These are phyloP conservation scores for Chamaecrista fasciculata DNA, from an alignment of 306 rosid species.

Conservation along the genomic window DNA sequence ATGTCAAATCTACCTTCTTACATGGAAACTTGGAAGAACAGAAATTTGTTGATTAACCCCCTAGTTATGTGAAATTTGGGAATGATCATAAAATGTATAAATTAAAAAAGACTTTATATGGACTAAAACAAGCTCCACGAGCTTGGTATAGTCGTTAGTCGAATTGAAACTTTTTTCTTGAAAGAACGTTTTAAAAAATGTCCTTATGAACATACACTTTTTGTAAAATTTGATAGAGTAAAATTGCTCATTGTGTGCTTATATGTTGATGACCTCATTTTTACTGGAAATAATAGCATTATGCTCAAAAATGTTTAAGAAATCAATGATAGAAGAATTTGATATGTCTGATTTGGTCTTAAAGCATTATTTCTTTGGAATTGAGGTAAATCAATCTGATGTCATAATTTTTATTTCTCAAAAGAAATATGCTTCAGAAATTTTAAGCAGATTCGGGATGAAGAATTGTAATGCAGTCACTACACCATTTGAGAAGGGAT, in stretches of 20 bases:
- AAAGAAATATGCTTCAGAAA: background rate
- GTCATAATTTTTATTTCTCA: background rate
- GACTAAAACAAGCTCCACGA: too few relatives aligned
- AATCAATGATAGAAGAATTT: background rate
- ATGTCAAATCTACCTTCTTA: too few relatives aligned
- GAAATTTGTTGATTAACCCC: too few relatives aligned
- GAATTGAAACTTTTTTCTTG: too few relatives aligned
- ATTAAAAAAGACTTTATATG: too few relatives aligned
- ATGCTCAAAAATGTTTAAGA: background rate
- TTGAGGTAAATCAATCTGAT: background rate
- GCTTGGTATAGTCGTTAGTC: too few relatives aligned
- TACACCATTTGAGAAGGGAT: background rate
- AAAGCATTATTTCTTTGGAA: background rate
- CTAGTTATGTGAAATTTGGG: too few relatives aligned
- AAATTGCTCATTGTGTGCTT: background rate
- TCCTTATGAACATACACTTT: too few relatives aligned
- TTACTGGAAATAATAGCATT: background rate
- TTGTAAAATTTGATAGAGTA: background rate
- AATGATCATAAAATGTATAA: too few relatives aligned
- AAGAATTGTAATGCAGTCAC: background rate
- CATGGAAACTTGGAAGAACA: too few relatives aligned
- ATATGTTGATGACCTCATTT: conserved; percentile 1
- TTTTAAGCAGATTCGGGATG: background rate
- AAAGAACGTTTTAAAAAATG: too few relatives aligned
- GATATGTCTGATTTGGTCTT: background rate